phyloP scores from a whole-genome alignment of 2,329 filamentous ascomycete genomes.

The Emergomyces africanus region DNA sequence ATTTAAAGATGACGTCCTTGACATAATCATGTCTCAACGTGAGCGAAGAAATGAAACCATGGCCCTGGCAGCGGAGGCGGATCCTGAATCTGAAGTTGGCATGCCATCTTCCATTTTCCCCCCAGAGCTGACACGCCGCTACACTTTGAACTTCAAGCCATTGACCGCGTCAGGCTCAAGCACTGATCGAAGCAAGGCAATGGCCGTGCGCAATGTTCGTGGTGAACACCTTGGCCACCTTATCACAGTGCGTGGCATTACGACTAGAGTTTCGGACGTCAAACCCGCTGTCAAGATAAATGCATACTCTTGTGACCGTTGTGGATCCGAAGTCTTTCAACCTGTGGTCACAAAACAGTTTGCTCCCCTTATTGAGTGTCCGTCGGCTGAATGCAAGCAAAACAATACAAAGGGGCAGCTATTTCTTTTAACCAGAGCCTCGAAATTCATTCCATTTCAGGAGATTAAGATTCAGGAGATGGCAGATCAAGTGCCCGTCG shows the following conservation, averaged over 20 bases:
- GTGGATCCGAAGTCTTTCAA: slow-evolving; percentile 95
- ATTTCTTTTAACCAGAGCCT: slow-evolving; percentile 87
- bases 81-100: slow-evolving; percentile 43
- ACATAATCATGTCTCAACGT: slow-evolving; percentile 90
- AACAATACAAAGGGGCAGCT: slow-evolving; percentile 92
- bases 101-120: slow-evolving; percentile 70
- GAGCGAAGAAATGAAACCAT: slow-evolving; percentile 73
- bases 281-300: slow-evolving; percentile 97
- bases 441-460: slow-evolving; percentile 94
- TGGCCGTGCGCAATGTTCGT: slow-evolving; percentile 87
- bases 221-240: slow-evolving; percentile 87
- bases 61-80: slow-evolving; percentile 51
- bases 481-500: slow-evolving; percentile 97
- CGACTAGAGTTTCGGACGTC: slow-evolving; percentile 91
- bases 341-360: slow-evolving; percentile 86
- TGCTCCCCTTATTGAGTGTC: slow-evolving; percentile 72
- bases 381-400: slow-evolving; percentile 74
- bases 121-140: slow-evolving; percentile 79
- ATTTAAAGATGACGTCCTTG: slow-evolving; percentile 95
- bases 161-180: slow-evolving; percentile 58
- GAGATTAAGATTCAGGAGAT: slow-evolving; percentile 98
- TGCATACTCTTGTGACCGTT: slow-evolving; percentile 93
- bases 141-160: slow-evolving; percentile 94
- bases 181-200: slow-evolving; percentile 47
- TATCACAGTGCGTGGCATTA: slow-evolving; percentile 88